Evolutionary conservation across 306 rosid species (phyloP), one percentile per base, ranked within the genome.

Genomic region (Dryas octopetala): DNA sequence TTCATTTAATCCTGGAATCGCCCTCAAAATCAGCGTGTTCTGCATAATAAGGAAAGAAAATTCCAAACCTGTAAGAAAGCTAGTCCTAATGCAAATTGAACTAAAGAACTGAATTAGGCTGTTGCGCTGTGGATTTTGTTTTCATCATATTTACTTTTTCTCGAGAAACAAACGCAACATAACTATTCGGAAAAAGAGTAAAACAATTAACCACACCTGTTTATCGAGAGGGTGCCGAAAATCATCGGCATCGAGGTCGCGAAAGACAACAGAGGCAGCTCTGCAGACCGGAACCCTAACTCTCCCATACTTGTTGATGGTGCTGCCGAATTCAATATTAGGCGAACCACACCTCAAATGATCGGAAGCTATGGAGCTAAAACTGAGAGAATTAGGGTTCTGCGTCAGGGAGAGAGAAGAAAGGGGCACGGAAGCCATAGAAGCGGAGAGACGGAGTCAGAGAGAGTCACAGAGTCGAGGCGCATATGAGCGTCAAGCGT

Each of bases 191-290:
- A 28, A 59, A 11, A 58, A 15, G 5, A 17, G 2, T 57, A 4
- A 28, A 26, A 11, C 65, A 61, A 71, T 2, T 0, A n/a, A 43
- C 7, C 44, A 38, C 12, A 84, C 97, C 97, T 93, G 97, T 81
- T 91, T 85, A 81, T 93, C 98, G 47, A 93, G 91, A 45, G 98
- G 97, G 74, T 93, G 98, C 40, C 98, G 96, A 66, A 93, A 93
- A 78, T 93, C 98, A 62, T 94, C 98, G 44, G 97, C 98, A 49
- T 91, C 97, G 41, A 95, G 97, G 71, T 90, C 75, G 64, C 87
- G 93, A 59, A 95, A 90, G 75, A 70, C 85, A 55, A 90, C 74
- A 16, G 93, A 76, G 78, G 88, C 73, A 15, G 95, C 96, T 86
- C 82, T 79, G 83, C 88, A 86, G 17, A 87, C 64, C 4, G 85